Percentiles rank a stretch among this genome's conserved stretches.
Evolutionary conservation across 2,329 filamentous ascomycete genomes (phyloP).

Genomic region (Epichloe brachyelytri): DNA sequence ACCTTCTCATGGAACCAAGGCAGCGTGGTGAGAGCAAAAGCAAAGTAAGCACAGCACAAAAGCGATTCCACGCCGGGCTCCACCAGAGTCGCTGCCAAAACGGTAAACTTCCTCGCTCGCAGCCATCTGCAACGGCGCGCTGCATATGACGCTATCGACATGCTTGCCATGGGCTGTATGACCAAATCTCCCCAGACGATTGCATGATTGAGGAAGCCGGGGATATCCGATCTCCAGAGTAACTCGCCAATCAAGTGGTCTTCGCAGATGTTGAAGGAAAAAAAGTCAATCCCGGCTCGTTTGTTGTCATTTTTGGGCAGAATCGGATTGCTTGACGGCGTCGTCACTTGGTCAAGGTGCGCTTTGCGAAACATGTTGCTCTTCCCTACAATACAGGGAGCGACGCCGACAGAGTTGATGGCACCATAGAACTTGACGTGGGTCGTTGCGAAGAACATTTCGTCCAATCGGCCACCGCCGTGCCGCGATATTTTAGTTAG

Average conservation of each 20-base stretch:
- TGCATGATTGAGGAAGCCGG: slow-evolving; percentile 63
- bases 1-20: slow-evolving; percentile 44
- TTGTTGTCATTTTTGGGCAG: slow-evolving; percentile 27
- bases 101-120: slow-evolving; percentile 87
- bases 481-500: slow-evolving; percentile 21
- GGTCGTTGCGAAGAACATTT: slow-evolving; percentile 84
- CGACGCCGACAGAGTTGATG: slow-evolving; percentile 84
- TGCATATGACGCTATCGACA: slow-evolving; percentile 65
- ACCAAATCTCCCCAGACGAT: slow-evolving; percentile 77
- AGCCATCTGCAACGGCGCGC: slow-evolving; percentile 80
- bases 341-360: slow-evolving; percentile 65
- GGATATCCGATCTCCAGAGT: slow-evolving; percentile 61
- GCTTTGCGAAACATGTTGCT: slow-evolving; percentile 96
- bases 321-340: slow-evolving; percentile 32
- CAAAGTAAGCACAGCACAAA: slow-evolving; percentile 67
- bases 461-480: slow-evolving; percentile 76
- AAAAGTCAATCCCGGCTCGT: slow-evolving; percentile 70
- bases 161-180: slow-evolving; percentile 76
- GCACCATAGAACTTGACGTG: slow-evolving; percentile 97
- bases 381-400: slow-evolving; percentile 91
- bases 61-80: slow-evolving; percentile 88
- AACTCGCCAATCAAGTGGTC: slow-evolving; percentile 92
- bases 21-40: slow-evolving; percentile 65
- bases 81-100: slow-evolving; percentile 74
- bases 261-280: slow-evolving; percentile 97